Evolutionary conservation across 345 rosid genomes (phyloP).

Genomic region (Sapria himalayana): DNA sequence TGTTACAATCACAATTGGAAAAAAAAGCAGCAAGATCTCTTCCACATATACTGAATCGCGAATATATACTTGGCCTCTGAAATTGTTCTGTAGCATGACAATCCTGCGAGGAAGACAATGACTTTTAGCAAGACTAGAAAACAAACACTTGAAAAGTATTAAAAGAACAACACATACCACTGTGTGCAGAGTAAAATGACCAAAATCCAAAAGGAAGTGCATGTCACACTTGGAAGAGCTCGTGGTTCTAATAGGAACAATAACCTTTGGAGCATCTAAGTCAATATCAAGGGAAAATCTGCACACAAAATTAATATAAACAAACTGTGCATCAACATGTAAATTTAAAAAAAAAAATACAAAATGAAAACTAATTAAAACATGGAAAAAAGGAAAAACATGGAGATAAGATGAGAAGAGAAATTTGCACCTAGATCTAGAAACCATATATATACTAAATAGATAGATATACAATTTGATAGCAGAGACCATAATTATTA

Average conservation of each 20-base stretch:
- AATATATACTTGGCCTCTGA: slow-evolving; percentile 67
- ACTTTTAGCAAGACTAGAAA: slow-evolving; percentile 9
- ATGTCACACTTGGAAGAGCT: slow-evolving; percentile 47
- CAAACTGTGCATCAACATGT: neutral
- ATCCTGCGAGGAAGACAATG: slow-evolving; percentile 31
- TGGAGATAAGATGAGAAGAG: no score
- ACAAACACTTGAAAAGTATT: slow-evolving; percentile 9
- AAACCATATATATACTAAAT: no score
- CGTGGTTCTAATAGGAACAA: slow-evolving; percentile 52
- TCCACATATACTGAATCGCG: slow-evolving; percentile 79
- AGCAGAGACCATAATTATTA: no score
- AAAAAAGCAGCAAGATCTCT: slow-evolving; percentile 94
- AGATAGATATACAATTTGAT: no score
- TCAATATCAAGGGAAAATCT: slow-evolving; percentile 97
- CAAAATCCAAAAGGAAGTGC: slow-evolving; percentile 90
- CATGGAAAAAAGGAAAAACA: slow-evolving; percentile 4
- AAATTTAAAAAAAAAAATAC: slow-evolving; percentile 3
- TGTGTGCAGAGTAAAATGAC: slow-evolving; percentile 78
- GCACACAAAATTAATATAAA: slow-evolving; percentile 14
- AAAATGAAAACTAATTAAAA: slow-evolving; percentile 1
- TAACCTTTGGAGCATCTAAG: slow-evolving; percentile 95
- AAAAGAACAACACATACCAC: slow-evolving; percentile 29
- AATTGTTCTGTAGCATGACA: slow-evolving; percentile 46
- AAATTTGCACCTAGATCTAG: no score
- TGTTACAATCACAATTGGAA: slow-evolving; percentile 40